Conservation (phyloP, 208 protist genomes). For the Acanthamoeba culbertsoni region DNA sequence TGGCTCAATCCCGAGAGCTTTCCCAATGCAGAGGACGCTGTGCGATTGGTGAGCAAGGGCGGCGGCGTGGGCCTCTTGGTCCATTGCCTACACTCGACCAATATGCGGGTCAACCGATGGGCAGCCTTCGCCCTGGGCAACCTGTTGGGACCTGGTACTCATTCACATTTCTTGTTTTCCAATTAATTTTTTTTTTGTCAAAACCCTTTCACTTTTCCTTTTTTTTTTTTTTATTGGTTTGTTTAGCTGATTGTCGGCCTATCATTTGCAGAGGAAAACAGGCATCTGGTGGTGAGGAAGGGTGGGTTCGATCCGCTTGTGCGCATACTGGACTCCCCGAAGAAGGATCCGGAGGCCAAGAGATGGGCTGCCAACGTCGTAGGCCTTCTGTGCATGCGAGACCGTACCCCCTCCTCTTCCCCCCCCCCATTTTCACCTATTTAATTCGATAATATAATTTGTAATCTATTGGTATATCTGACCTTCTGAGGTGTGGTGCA, state of each 20-base stretch:
- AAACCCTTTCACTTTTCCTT: too few species aligned
- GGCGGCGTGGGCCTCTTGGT: neutral
- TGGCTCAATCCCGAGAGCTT: too few species aligned
- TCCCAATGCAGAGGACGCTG: neutral
- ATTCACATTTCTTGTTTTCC: neutral
- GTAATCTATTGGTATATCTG: neutral
- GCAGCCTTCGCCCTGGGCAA: neutral
- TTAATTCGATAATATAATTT: neutral
- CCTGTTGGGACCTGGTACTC: neutral
- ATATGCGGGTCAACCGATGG: neutral
- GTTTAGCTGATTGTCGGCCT: too few species aligned
- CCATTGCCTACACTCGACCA: neutral
- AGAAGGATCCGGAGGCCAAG: slow-evolving; percentile 28
- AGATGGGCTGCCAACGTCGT: neutral
- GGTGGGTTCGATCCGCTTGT: neutral
- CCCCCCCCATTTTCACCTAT: neutral
- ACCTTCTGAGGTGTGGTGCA: neutral
- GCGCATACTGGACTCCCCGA: neutral
- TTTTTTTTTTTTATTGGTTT: too few species aligned
- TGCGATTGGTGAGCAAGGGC: slow-evolving; percentile 3
- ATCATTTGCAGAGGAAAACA: slow-evolving; percentile 6
- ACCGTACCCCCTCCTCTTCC: neutral
- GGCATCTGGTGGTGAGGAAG: slow-evolving; percentile 27
- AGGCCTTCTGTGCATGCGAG: slow-evolving; percentile 22
- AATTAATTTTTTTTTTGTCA: too few species aligned